Conservation (phyloP, 2,329 filamentous ascomycete genomes). For the Colletotrichum nymphaeae region DNA sequence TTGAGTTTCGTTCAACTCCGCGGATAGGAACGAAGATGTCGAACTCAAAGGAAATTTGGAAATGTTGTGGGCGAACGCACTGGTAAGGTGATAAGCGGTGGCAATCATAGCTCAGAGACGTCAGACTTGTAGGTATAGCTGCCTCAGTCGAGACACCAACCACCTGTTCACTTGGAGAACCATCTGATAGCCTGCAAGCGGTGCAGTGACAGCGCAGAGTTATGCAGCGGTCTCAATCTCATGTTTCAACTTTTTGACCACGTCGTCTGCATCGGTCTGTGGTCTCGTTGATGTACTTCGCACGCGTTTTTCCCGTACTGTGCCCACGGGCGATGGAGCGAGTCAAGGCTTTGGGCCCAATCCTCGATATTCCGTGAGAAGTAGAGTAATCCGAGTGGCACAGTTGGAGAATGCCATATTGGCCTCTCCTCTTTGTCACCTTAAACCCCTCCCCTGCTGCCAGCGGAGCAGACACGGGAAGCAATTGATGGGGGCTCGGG, state of each 20-base stretch:
- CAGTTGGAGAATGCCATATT: slow-evolving; percentile 4
- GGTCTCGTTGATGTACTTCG: neutral
- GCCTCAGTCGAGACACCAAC: neutral
- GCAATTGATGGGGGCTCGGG: neutral
- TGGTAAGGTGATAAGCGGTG: neutral
- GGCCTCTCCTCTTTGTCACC: neutral
- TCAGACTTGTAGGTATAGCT: neutral
- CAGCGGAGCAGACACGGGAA: neutral
- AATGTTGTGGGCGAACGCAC: neutral
- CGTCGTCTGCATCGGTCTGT: neutral
- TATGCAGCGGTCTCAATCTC: neutral
- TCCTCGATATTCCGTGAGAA: neutral
- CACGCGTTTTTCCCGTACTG: neutral
- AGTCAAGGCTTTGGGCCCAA: neutral
- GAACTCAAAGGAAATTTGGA: neutral
- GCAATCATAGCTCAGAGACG: neutral
- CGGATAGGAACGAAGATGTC: neutral
- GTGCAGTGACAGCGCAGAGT: neutral
- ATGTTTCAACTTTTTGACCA: neutral
- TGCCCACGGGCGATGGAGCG: neutral
- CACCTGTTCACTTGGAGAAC: neutral
- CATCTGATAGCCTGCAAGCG: neutral
- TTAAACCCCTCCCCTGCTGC: neutral
- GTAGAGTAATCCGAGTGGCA: slow-evolving; percentile 11
- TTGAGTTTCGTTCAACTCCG: neutral